Base-by-base conservation (phyloP, 345 rosid species). In the Dipteronia dyeriana region DNA sequence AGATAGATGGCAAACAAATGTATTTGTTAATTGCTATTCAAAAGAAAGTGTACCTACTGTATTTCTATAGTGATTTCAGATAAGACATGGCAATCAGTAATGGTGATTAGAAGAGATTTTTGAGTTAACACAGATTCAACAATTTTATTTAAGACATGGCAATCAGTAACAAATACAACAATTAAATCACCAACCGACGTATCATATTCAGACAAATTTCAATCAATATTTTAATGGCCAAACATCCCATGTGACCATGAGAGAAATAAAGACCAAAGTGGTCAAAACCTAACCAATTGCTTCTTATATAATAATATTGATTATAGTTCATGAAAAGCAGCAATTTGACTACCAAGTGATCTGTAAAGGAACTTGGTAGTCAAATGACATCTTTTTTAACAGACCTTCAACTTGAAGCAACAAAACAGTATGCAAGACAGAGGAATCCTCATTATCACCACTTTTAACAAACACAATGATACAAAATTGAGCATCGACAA, bases 191-290 rank as follows among this genome's bases (percentile, higher is more conserved):
- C 49, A 2, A 45, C 49, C 49, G 9, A 41, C 45, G 9, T 8
- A 41, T 9, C 10, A 7, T 8, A 41, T 34, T 34, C 38, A 34
- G 38, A 34, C 38, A 34, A 34, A 34, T 34, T 34, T 4, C 38
- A 4, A 34, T 41, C 45, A 41, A 41, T 41, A 41, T 41, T 41
- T 49, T 64, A 31, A 11, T 23, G 20, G 71, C 65, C 76, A 74
- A 69, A 54, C 79, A 75, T 61, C 10, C 34, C 79, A 79, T 70
- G 82, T 70, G 79, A 79, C 13, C 59, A 79, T 9, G 9, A 12
- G 65, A 38, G 17, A 2, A 38, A 61, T 17, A 29, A 53, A 13
- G 65, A 69, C 6, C 78, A 56, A 39, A 66, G 26, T 26, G 47
- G 11, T 53, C 4, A 10, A 10, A 31, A 26, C 41, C 23, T 16